These are phyloP conservation scores for Murraya koenigii DNA, from an alignment of 345 rosid genomes.

Conservation along the genomic window DNA sequence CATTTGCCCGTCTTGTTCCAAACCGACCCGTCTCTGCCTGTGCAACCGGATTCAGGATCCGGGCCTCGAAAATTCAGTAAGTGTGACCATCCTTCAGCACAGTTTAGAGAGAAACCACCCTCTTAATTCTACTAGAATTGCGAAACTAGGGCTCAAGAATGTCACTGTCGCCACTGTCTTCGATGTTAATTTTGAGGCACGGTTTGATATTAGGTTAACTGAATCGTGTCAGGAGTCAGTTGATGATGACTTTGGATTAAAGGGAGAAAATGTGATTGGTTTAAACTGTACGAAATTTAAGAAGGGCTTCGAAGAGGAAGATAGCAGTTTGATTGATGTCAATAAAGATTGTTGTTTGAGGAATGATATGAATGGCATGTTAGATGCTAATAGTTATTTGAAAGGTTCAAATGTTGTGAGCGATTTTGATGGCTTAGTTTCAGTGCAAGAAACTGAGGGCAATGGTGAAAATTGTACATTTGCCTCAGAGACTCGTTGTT, in stretches of 20 bases:
- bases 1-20: constrained; percentile 65
- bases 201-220: constrained; percentile 42
- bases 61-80: constrained; percentile 57
- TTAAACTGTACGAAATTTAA: constrained; percentile 13
- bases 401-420: neutral
- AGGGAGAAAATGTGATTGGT: constrained; percentile 6
- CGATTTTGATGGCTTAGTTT: neutral
- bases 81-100: constrained; percentile 77
- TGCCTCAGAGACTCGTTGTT: neutral
- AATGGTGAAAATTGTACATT: neutral
- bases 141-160: constrained; percentile 67
- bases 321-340: constrained; percentile 11
- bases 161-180: constrained; percentile 48
- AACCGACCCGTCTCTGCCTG: constrained; percentile 64
- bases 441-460: neutral
- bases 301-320: constrained; percentile 14
- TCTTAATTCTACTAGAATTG: constrained; percentile 73
- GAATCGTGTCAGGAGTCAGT: constrained; percentile 18
- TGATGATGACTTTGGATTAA: constrained; percentile 21
- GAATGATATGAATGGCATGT: neutral
- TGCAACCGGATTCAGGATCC: constrained; percentile 51
- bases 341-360: constrained; percentile 7
- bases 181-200: constrained; percentile 57
- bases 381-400: neutral
- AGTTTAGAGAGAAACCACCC: constrained; percentile 73